A percentile compares a stretch with the other conserved stretches of the same genome.
phyloP scores from a whole-genome alignment of 2,329 filamentous ascomycete species.

The Aureobasidium lini region DNA sequence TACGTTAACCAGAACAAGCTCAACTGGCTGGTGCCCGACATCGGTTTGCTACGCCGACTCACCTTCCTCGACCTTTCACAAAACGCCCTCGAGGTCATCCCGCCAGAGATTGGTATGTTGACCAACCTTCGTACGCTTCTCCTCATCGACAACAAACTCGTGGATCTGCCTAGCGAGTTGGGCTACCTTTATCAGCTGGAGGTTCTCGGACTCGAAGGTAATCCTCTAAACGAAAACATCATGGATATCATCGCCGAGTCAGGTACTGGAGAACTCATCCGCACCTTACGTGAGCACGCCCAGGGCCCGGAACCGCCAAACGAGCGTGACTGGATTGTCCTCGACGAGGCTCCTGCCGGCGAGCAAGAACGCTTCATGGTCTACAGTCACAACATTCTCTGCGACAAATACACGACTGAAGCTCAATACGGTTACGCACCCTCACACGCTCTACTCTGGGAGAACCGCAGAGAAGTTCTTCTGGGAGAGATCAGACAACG shows the following conservation, averaged over 20 bases:
- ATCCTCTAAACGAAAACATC: constrained; percentile 67
- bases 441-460: constrained; percentile 73
- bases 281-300: constrained; percentile 73
- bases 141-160: constrained; percentile 85
- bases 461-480: constrained; percentile 75
- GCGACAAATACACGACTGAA: constrained; percentile 83
- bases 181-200: constrained; percentile 85
- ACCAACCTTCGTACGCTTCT: constrained; percentile 80
- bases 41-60: constrained; percentile 75
- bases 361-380: constrained; percentile 65
- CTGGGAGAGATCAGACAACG: constrained; percentile 71
- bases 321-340: constrained; percentile 69
- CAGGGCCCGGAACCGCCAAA: constrained; percentile 76
- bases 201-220: constrained; percentile 84
- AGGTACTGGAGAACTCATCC: constrained; percentile 79
- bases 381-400: constrained; percentile 91
- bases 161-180: constrained; percentile 73
- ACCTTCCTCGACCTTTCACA: constrained; percentile 79
- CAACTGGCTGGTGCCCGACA: constrained; percentile 65
- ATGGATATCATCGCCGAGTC: constrained; percentile 80
- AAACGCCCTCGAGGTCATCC: constrained; percentile 76
- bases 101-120: constrained; percentile 92
- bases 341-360: constrained; percentile 46
- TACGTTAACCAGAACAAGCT: constrained; percentile 94
- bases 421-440: constrained; percentile 87